Evolutionary conservation across 441 rosid species (phyloP).

Genomic region (Syzygium malaccense): DNA sequence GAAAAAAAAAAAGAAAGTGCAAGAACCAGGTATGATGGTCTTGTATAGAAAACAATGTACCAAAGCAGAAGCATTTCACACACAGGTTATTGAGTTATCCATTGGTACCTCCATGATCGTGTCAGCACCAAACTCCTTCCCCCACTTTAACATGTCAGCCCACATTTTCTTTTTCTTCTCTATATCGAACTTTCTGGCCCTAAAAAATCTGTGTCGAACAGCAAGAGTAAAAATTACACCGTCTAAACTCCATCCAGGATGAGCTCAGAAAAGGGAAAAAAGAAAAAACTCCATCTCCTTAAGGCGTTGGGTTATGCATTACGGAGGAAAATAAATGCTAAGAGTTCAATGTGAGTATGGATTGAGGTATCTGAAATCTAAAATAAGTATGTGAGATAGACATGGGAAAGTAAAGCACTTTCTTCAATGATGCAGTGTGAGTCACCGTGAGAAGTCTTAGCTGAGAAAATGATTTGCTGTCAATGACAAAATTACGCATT

Average conservation of each 20-base stretch:
- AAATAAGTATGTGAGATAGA: background rate
- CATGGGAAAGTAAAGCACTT: background rate
- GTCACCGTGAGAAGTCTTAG: background rate
- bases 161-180: constrained; percentile 71
- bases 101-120: constrained; percentile 42
- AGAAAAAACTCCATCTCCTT: too few relatives aligned
- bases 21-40: background rate
- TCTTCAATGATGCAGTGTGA: background rate
- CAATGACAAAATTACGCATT: background rate
- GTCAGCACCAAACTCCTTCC: constrained; percentile 53
- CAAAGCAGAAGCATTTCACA: background rate
- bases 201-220: constrained; percentile 30
- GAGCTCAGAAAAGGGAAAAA: too few relatives aligned
- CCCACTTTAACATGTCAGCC: constrained; percentile 62
- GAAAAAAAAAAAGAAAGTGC: background rate
- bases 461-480: background rate
- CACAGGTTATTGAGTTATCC: background rate
- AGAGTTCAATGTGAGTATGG: background rate
- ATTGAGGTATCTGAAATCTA: background rate
- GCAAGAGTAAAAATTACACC: too few relatives aligned
- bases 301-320: too few relatives aligned
- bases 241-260: too few relatives aligned
- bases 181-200: constrained; percentile 53
- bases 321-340: too few relatives aligned
- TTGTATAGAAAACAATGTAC: background rate